A percentile compares a stretch with the other conserved stretches of the same genome.
phyloP scores from a whole-genome alignment of 2,329 filamentous ascomycete genomes.

The Neodidymelliopsis sp. region DNA sequence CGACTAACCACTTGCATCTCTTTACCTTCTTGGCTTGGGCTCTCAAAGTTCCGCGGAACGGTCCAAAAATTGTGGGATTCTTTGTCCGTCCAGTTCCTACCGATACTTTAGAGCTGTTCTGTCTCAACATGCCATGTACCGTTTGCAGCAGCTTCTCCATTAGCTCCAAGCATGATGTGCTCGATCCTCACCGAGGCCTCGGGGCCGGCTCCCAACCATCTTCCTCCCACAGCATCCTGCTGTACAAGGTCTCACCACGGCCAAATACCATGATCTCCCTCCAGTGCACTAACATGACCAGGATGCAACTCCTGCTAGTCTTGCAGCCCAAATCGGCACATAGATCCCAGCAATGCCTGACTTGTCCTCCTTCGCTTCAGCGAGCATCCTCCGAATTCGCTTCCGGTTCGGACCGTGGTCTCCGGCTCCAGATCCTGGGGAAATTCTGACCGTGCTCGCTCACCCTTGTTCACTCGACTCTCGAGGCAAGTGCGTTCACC shows the following conservation, averaged over 20 bases:
- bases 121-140: not conserved
- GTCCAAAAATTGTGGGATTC: not conserved
- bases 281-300: constrained; percentile 1
- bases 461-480: too few relatives aligned
- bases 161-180: not conserved
- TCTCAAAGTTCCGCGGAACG: not conserved
- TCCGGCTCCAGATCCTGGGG: too few relatives aligned
- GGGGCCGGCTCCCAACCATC: too few relatives aligned
- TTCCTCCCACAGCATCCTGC: constrained; percentile 8
- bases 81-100: not conserved
- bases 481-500: too few relatives aligned
- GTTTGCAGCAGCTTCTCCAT: not conserved
- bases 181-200: not conserved
- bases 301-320: constrained; percentile 5
- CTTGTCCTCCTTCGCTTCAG: too few relatives aligned
- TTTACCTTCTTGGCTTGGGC: not conserved
- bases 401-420: constrained; percentile 16
- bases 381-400: too few relatives aligned
- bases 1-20: constrained; percentile 2
- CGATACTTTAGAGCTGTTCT: not conserved
- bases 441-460: too few relatives aligned
- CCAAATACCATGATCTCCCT: constrained; percentile 6
- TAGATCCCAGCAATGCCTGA: too few relatives aligned
- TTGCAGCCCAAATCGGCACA: not conserved
- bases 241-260: constrained; percentile 5